These are phyloP conservation scores for Limtongia smithiae DNA, from an alignment of 805 yeast species.

Conservation along the genomic window DNA sequence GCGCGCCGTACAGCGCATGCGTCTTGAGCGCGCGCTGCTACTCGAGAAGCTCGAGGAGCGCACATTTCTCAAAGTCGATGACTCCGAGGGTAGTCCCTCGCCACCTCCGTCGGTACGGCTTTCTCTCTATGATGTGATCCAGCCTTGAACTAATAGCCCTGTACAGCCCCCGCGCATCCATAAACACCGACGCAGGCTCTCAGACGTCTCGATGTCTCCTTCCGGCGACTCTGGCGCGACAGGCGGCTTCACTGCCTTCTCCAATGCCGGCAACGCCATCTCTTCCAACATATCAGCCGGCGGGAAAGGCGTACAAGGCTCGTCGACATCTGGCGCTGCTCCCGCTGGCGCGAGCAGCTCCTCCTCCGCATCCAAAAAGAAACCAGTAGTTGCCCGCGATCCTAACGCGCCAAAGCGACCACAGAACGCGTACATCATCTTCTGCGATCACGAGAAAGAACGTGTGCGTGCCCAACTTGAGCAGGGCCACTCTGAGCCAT, in stretches of 20 bases:
- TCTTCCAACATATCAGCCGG: neutral
- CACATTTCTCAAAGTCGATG: slow-evolving; percentile 31
- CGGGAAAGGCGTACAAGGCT: neutral
- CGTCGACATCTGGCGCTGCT: neutral
- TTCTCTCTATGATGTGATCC: neutral
- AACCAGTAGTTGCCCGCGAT: slow-evolving; percentile 53
- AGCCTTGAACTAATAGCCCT: neutral
- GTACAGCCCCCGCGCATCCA: slow-evolving; percentile 21
- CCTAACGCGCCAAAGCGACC: slow-evolving; percentile 87
- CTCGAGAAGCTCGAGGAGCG: slow-evolving; percentile 70
- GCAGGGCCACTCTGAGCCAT: slow-evolving; percentile 43
- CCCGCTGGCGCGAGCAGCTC: slow-evolving; percentile 1
- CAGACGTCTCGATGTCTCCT: slow-evolving; percentile 15
- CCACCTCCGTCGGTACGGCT: slow-evolving; percentile 34
- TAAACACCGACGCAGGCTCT: slow-evolving; percentile 10
- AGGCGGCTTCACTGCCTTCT: slow-evolving; percentile 1
- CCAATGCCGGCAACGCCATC: neutral
- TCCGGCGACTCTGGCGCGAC: slow-evolving; percentile 1
- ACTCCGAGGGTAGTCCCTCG: slow-evolving; percentile 33
- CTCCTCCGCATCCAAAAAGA: slow-evolving; percentile 28
- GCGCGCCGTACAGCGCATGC: slow-evolving; percentile 67
- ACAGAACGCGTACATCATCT: slow-evolving; percentile 81
- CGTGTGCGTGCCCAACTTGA: slow-evolving; percentile 58
- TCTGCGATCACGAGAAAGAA: slow-evolving; percentile 84
- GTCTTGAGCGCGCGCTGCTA: slow-evolving; percentile 77